Conservation (phyloP, 306 rosid genomes). For the Vigna nakashimae region DNA sequence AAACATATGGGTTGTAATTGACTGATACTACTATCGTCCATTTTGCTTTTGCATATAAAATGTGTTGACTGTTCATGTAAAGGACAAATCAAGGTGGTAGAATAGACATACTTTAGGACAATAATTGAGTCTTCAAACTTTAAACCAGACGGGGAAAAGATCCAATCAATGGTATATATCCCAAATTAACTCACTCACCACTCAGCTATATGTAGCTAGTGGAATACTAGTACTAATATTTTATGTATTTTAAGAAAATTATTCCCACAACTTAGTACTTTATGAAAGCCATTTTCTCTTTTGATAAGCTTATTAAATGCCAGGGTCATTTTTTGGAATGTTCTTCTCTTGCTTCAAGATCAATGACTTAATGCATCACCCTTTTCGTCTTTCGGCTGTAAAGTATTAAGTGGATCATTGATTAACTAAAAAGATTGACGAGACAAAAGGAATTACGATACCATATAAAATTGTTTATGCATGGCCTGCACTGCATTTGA, state of each 20-base stretch:
- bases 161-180: neutral
- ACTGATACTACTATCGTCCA: neutral
- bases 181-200: neutral
- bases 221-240: neutral
- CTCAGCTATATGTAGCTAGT: neutral
- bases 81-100: constrained; percentile 7
- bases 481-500: constrained; percentile 27
- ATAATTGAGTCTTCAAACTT: constrained; percentile 45
- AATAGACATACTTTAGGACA: constrained; percentile 34
- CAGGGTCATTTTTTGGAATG: constrained; percentile 26
- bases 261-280: neutral
- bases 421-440: constrained; percentile 14
- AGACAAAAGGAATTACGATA: neutral
- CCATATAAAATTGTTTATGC: constrained; percentile 28
- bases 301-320: constrained; percentile 5
- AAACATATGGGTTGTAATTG: too few species aligned
- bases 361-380: constrained; percentile 37
- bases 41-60: neutral
- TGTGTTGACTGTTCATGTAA: neutral
- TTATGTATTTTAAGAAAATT: neutral
- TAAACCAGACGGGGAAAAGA: neutral
- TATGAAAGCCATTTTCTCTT: constrained; percentile 24
- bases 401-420: constrained; percentile 47
- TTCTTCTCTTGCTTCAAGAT: constrained; percentile 60
- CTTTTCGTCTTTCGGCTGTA: constrained; percentile 73